Base-by-base conservation (phyloP, 805 yeast genomes). In the Kuraishia floccosa region DNA sequence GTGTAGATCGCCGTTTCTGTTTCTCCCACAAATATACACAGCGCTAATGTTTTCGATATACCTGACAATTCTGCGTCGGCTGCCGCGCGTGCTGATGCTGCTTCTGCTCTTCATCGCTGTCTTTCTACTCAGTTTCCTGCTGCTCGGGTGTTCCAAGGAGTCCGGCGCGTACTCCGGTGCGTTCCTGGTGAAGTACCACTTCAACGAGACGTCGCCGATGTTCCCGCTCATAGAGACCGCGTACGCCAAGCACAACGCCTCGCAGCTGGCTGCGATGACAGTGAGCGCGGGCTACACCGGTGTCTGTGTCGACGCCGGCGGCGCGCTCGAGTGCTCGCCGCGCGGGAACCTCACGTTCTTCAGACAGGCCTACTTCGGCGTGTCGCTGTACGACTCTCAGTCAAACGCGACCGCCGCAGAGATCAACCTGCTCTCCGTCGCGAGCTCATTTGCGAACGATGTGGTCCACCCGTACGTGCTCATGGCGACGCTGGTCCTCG, bases 241-340 rank as follows among this genome's bases (percentile, higher is more conserved):
- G 1, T 64, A 62, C 34, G 37, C 40, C 2, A 30, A 43, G 2
- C 38, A 48, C 17, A 55, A 57, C 28, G 34, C 51, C 4, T 42
- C 62, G 0, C 56, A 54, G 2, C 43, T 65, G 15, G 50, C 64
- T 9, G 44, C 51, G 3, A 54, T 76, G 47, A 38, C 51, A 4
- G 63, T 77, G 3, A 57, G 56, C 26, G 63, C 72, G 7, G 78
- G 79, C 6, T 75, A 73, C 40, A 40, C 72, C 40, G 74, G 76
- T 2, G 50, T 74, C 17, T 78, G 86, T 45, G 49, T 74, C 4
- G 58, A 27, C 5, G 36, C 54, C 1, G 43, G 47, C 17, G 52
- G 50, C 11, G 35, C 43, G 3, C 34, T 47, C 13, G 47, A 58
- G 5, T 71, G 76, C 42, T 37, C 63, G 3, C 39, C 60, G 2